Percentiles rank a stretch among this genome's conserved stretches.
These are phyloP conservation scores for Nicotiana tabacum DNA, from an alignment of 257 asterid species.

Conservation along the genomic window DNA sequence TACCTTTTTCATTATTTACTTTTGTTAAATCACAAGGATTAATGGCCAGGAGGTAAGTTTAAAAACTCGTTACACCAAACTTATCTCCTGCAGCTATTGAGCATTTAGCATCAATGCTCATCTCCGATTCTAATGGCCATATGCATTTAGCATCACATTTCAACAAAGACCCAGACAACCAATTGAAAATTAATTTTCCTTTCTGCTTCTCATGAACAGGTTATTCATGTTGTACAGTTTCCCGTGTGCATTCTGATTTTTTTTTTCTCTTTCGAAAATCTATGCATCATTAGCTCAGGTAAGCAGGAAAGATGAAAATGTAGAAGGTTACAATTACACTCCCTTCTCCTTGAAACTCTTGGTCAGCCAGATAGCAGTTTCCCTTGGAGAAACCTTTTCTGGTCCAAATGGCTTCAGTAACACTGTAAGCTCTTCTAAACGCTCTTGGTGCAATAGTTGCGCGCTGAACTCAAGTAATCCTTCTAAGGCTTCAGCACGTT, in stretches of 20 bases:
- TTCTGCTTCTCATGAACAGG: slow-evolving; percentile 37
- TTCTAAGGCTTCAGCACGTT: slow-evolving; percentile 92
- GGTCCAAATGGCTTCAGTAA: slow-evolving; percentile 89
- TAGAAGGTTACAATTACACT: slow-evolving; percentile 31
- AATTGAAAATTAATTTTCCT: neutral
- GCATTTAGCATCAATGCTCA: neutral
- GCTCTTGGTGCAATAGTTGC: slow-evolving; percentile 70
- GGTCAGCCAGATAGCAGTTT: slow-evolving; percentile 93
- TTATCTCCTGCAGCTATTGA: no score
- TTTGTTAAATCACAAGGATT: no score
- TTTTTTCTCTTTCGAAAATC: neutral
- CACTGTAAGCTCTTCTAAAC: slow-evolving; percentile 79
- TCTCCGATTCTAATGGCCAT: neutral
- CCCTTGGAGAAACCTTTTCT: slow-evolving; percentile 87
- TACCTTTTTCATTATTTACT: no score
- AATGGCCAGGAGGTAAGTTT: no score
- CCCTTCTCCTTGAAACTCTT: slow-evolving; percentile 83
- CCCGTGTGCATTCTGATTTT: neutral
- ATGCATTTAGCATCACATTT: neutral
- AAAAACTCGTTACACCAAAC: no score
- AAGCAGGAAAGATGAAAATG: neutral
- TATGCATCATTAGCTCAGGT: neutral
- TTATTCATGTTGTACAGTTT: slow-evolving; percentile 27
- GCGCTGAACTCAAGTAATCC: slow-evolving; percentile 98
- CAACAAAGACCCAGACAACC: neutral